Evolutionary conservation across 1,139 yeast species (phyloP).

Genomic region (Taphrina sp.): DNA sequence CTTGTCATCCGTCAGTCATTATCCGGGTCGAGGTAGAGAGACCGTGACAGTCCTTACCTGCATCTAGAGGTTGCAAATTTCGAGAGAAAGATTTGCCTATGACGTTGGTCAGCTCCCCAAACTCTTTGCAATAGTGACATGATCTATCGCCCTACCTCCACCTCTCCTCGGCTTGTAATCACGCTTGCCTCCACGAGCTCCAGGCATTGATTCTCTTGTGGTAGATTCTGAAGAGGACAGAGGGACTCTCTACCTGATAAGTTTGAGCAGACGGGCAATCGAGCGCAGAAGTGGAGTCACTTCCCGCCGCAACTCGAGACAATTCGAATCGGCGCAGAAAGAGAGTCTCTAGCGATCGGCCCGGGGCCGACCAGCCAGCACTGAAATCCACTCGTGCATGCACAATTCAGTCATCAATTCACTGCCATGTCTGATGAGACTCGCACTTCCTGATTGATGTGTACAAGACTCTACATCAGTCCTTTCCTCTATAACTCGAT

Average conservation of each 20-base stretch:
- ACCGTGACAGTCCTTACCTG: conserved; percentile 5
- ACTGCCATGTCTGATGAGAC: too few relatives aligned
- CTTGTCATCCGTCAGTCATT: neutral
- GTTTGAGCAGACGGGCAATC: too few relatives aligned
- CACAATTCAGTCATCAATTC: too few relatives aligned
- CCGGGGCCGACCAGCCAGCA: neutral
- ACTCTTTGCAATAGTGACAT: too few relatives aligned
- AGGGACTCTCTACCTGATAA: too few relatives aligned
- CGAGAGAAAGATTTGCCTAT: conserved; percentile 27
- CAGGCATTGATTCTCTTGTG: conserved; percentile 5
- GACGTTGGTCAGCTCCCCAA: too few relatives aligned
- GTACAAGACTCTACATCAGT: too few relatives aligned
- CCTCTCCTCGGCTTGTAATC: conserved; percentile 29
- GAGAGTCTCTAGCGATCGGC: neutral
- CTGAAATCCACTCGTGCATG: too few relatives aligned
- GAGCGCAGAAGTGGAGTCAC: too few relatives aligned
- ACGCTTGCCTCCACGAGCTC: conserved; percentile 27
- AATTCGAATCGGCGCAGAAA: too few relatives aligned
- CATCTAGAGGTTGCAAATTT: conserved; percentile 29
- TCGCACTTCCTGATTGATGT: too few relatives aligned
- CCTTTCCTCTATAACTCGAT: neutral
- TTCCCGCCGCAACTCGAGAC: too few relatives aligned
- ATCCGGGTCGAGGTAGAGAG: neutral
- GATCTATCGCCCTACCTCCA: conserved; percentile 22
- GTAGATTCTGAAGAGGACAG: neutral